Evolutionary conservation across 768 basidiomycete genomes (phyloP).

Genomic region (Boletellus ananas): DNA sequence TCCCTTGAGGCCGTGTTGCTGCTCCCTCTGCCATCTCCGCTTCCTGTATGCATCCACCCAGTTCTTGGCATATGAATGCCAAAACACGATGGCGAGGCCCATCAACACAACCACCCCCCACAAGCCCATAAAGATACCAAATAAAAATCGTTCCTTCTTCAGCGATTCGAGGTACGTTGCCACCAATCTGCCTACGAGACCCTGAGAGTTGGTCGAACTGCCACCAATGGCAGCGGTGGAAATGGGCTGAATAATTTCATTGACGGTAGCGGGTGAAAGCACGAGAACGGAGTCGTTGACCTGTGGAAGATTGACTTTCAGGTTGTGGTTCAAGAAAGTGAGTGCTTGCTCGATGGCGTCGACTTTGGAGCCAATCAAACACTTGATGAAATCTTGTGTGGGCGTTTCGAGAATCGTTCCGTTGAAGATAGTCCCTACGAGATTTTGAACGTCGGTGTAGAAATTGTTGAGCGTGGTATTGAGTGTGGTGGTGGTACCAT

Average conservation of each 20-base stretch:
- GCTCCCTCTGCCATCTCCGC: slow-evolving; percentile 49
- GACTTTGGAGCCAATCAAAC: slow-evolving; percentile 90
- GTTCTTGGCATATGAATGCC: slow-evolving; percentile 60
- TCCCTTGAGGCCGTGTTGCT: slow-evolving; percentile 46
- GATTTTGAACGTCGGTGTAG: slow-evolving; percentile 78
- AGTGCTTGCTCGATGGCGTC: slow-evolving; percentile 80
- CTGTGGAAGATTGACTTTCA: slow-evolving; percentile 73
- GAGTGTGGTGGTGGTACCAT: slow-evolving; percentile 80
- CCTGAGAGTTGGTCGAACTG: slow-evolving; percentile 46
- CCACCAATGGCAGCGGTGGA: slow-evolving; percentile 76
- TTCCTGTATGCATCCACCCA: slow-evolving; percentile 46
- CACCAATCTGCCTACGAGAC: slow-evolving; percentile 71
- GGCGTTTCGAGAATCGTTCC: slow-evolving; percentile 79
- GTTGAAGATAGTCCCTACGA: slow-evolving; percentile 77
- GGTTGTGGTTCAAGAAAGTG: slow-evolving; percentile 89
- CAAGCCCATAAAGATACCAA: slow-evolving; percentile 73
- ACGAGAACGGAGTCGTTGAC: slow-evolving; percentile 74
- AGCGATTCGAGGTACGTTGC: slow-evolving; percentile 67
- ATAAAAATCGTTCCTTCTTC: slow-evolving; percentile 81
- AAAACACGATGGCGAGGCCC: slow-evolving; percentile 65
- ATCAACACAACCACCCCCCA: slow-evolving; percentile 85
- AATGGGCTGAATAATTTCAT: slow-evolving; percentile 77
- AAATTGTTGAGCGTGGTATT: slow-evolving; percentile 85
- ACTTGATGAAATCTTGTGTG: slow-evolving; percentile 81
- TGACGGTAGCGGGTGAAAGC: slow-evolving; percentile 64